Base-by-base conservation (phyloP, 306 rosid species). In the Quillaja saponaria region DNA sequence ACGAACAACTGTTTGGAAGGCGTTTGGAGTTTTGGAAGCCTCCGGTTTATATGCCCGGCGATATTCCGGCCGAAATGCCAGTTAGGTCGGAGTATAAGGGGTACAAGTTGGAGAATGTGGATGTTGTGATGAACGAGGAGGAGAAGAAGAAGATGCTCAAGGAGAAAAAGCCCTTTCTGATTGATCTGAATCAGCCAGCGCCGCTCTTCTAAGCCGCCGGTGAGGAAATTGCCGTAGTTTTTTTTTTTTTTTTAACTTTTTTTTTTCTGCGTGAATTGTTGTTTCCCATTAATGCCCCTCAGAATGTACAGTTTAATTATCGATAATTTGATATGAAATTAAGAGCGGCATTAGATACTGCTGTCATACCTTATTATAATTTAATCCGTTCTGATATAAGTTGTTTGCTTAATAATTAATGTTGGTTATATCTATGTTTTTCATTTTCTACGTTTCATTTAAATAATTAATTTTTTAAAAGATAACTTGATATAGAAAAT, bases 151-250 rank as follows among this genome's bases (percentile, higher is more conserved):
- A 49, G 63, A 20, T 42, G 67, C 44, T 49, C 19, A 72, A 45
- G 8, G 60, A 40, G 64, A 79, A 86, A 76, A 72, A 74, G 17
- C 84, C 90, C 9, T 72, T 83, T 0, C 18, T 72, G 67, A 58
- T 86, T 19, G 95, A 86, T 71, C 87, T 86, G 40, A 86, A 86
- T 65, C 67, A 55, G 18, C 90, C 90, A 54, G 85, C 95, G 57
- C 87, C 90, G 11, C 69, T 71, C 6, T 61, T 63, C 58, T 87
- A 75, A 83, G 13, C 14, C n/a, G 13, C 31, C 70, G 39, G 55
- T 4, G 10, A 46, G n/a, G n/a, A n/a, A n/a, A n/a, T n/a, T n/a
- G n/a, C n/a, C n/a, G n/a, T n/a, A n/a, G n/a, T n/a, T n/a, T n/a
- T n/a, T n/a, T n/a, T n/a, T n/a, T n/a, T n/a, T n/a, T n/a, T n/a